Conservation (phyloP, 225 moss, liverwort and hornwort species). For the Sphagnum contortum region DNA sequence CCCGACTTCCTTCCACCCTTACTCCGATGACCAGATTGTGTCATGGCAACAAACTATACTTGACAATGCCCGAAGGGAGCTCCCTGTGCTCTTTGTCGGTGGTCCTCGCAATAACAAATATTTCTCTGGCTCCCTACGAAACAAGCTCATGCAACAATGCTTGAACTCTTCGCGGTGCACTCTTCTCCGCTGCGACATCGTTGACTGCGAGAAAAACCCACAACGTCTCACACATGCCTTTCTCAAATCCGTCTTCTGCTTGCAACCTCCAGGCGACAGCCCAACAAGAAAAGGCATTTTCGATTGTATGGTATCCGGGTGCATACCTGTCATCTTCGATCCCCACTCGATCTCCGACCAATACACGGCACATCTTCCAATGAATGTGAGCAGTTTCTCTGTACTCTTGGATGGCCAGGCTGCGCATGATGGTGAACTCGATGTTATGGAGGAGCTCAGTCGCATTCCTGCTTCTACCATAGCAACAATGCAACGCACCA, state of each 20-base stretch:
- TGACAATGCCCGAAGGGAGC: not conserved
- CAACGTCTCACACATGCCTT: constrained; percentile 25
- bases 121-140: constrained; percentile 12
- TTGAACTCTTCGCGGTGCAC: constrained; percentile 14
- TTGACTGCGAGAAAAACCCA: constrained; percentile 28
- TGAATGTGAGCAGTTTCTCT: constrained; percentile 29
- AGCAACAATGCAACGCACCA: constrained; percentile 20
- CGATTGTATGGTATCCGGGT: constrained; percentile 42
- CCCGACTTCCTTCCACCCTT: constrained; percentile 15
- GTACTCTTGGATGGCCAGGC: constrained; percentile 17
- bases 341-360: constrained; percentile 25
- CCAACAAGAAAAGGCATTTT: constrained; percentile 45
- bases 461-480: constrained; percentile 14
- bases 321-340: constrained; percentile 46
- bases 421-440: constrained; percentile 6
- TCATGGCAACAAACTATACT: constrained; percentile 7
- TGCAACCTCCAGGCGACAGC: constrained; percentile 53
- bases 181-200: constrained; percentile 15
- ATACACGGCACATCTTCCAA: constrained; percentile 44
- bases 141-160: constrained; percentile 34
- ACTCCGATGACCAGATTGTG: constrained; percentile 1
- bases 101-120: constrained; percentile 8
- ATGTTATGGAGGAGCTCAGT: constrained; percentile 24
- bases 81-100: constrained; percentile 6
- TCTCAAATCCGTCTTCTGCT: constrained; percentile 32